Evolutionary conservation across 176 grass and related monocot genomes (phyloP).

Genomic region (Cenchrus americanus): DNA sequence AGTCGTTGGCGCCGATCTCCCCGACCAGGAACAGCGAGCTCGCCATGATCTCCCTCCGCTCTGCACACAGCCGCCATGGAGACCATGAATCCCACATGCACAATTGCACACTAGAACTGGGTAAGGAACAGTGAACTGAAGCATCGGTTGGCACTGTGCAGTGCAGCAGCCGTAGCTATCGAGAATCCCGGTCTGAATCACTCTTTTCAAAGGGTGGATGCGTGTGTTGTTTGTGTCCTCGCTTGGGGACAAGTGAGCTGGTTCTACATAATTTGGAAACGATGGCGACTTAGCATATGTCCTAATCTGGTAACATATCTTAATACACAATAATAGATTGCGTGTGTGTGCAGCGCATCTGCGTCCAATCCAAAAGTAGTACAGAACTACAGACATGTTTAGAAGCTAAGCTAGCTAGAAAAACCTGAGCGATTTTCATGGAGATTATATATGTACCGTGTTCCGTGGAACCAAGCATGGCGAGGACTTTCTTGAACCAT

Average conservation of each 20-base stretch:
- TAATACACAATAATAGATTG: too few species aligned
- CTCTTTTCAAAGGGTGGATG: too few species aligned
- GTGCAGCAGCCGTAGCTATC: neutral
- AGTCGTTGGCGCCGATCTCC: conserved; percentile 78
- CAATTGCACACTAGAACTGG: too few species aligned
- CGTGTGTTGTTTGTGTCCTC: neutral
- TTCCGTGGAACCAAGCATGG: conserved; percentile 34
- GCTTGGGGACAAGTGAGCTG: neutral
- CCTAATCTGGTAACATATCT: neutral
- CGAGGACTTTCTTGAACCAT: conserved; percentile 68
- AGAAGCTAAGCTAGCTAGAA: too few species aligned
- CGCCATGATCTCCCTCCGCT: conserved; percentile 46
- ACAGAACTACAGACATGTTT: too few species aligned
- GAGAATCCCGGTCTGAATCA: neutral
- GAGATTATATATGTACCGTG: neutral
- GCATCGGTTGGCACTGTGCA: neutral
- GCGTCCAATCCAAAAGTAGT: too few species aligned
- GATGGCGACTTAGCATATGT: neutral
- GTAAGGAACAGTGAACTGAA: neutral
- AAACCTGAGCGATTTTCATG: too few species aligned
- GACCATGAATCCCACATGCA: too few species aligned
- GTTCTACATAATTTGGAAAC: neutral
- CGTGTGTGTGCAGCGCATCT: too few species aligned
- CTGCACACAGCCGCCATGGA: conserved; percentile 19
- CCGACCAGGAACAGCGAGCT: conserved; percentile 69